Evolutionary conservation across 768 basidiomycete genomes (phyloP).

Genomic region (Pisolithus marmoratus): DNA sequence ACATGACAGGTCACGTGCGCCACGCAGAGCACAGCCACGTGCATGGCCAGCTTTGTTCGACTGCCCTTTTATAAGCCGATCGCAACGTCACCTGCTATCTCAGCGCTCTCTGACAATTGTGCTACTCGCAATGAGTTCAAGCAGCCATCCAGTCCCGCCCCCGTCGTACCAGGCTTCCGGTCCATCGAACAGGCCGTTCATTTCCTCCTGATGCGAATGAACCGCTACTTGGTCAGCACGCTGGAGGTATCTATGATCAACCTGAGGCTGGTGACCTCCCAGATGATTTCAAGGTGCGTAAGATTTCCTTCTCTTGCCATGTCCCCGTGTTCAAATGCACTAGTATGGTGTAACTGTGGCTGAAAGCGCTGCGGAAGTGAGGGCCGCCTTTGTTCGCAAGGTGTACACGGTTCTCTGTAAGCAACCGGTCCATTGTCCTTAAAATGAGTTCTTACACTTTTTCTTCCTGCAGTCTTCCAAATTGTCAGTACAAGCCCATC

Average conservation of each 20-base stretch:
- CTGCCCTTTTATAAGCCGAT: not conserved
- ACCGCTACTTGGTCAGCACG: slow-evolving; percentile 51
- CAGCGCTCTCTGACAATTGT: not conserved
- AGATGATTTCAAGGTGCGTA: slow-evolving; percentile 86
- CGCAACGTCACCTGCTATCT: not conserved
- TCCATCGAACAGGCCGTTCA: slow-evolving; percentile 30
- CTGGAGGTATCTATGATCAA: slow-evolving; percentile 65
- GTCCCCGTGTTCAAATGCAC: slow-evolving; percentile 3
- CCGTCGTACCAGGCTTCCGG: slow-evolving; percentile 49
- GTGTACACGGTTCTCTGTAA: slow-evolving; percentile 86
- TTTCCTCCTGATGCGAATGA: slow-evolving; percentile 38
- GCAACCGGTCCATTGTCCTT: slow-evolving; percentile 21
- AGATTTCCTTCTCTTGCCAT: not conserved
- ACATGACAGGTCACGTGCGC: too few relatives aligned
- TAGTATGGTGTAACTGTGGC: slow-evolving; percentile 80
- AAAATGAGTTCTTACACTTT: slow-evolving; percentile 3
- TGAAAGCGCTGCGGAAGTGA: slow-evolving; percentile 72
- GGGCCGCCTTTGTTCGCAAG: slow-evolving; percentile 85
- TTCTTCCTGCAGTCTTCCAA: slow-evolving; percentile 49
- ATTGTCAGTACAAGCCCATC: slow-evolving; percentile 44
- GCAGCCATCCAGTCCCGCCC: slow-evolving; percentile 52
- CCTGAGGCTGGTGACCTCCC: slow-evolving; percentile 70
- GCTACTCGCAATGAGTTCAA: slow-evolving; percentile 40
- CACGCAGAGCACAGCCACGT: too few relatives aligned
- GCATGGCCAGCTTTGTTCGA: too few relatives aligned